A percentile compares a stretch with the other conserved stretches of the same genome.
Conservation (phyloP, 352 stramenopile species). For the Phytophthora melonis region DNA sequence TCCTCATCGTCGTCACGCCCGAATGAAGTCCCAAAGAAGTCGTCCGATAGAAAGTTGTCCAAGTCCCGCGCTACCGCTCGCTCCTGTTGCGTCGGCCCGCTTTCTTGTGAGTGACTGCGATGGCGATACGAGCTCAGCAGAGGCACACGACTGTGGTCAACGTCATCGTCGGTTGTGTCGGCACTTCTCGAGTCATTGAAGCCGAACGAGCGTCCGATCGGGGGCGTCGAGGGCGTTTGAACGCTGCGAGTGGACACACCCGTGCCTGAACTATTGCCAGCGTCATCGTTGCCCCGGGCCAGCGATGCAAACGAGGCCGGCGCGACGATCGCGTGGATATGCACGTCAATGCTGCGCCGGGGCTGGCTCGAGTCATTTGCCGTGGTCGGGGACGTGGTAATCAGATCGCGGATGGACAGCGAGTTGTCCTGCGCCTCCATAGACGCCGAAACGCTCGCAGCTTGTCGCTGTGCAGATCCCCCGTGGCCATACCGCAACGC, state of each 20-base stretch:
- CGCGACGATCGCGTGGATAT: slow-evolving; percentile 89
- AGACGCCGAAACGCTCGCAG: slow-evolving; percentile 10
- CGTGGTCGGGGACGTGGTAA: slow-evolving; percentile 47
- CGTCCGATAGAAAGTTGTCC: slow-evolving; percentile 62
- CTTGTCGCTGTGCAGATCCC: slow-evolving; percentile 20
- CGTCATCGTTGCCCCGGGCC: slow-evolving; percentile 33
- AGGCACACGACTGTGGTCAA: slow-evolving; percentile 67
- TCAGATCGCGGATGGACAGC: slow-evolving; percentile 71
- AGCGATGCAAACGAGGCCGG: slow-evolving; percentile 72
- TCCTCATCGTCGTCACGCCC: slow-evolving; percentile 33
- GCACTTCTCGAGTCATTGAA: slow-evolving; percentile 24
- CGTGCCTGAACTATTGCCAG: slow-evolving; percentile 10
- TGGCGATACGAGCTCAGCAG: slow-evolving; percentile 62
- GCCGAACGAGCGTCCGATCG: slow-evolving; percentile 35
- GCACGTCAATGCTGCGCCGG: slow-evolving; percentile 84
- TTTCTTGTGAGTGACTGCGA: slow-evolving; percentile 32
- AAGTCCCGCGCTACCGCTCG: slow-evolving; percentile 48
- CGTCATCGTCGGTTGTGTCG: slow-evolving; percentile 38
- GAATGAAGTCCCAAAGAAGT: slow-evolving; percentile 81
- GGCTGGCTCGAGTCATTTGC: slow-evolving; percentile 39
- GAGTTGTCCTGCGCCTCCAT: slow-evolving; percentile 61
- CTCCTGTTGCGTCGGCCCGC: slow-evolving; percentile 30
- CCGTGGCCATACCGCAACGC: slow-evolving; percentile 24
- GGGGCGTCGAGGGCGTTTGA: slow-evolving; percentile 38
- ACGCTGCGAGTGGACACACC: slow-evolving; percentile 9